Percentiles rank a stretch among this genome's conserved stretches.
Conservation (phyloP, 192 early-diverging fungal genomes). For the Coemansia sp. region DNA sequence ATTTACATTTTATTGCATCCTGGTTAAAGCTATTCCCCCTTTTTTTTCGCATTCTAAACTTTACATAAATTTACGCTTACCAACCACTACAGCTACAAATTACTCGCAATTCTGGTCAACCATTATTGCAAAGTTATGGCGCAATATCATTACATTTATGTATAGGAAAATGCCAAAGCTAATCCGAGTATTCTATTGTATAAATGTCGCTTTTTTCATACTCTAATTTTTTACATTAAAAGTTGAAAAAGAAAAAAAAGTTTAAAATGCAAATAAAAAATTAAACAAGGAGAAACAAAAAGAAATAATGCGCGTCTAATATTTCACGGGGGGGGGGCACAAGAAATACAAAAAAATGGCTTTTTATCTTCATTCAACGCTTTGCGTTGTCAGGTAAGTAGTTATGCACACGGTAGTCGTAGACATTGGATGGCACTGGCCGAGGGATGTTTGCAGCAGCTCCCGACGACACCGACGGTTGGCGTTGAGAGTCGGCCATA, state of each 20-base stretch:
- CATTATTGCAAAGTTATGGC: too few relatives aligned
- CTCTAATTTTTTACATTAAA: neutral
- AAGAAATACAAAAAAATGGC: neutral
- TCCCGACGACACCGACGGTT: neutral
- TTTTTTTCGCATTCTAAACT: too few relatives aligned
- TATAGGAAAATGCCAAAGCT: too few relatives aligned
- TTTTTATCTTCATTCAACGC: too few relatives aligned
- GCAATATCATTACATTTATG: too few relatives aligned
- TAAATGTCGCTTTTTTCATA: too few relatives aligned
- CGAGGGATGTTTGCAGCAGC: neutral
- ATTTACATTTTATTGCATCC: too few relatives aligned
- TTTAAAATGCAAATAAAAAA: neutral
- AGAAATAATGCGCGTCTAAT: neutral
- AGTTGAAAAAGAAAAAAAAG: neutral
- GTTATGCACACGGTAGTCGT: neutral
- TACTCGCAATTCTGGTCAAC: too few relatives aligned
- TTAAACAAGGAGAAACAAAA: neutral
- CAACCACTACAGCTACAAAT: neutral
- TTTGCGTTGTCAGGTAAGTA: constrained; percentile 1
- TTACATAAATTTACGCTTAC: neutral
- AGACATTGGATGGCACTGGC: constrained; percentile 6
- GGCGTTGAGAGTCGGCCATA: constrained; percentile 3
- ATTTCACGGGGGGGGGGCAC: too few relatives aligned
- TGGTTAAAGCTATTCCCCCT: too few relatives aligned
- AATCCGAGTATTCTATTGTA: too few relatives aligned